These are phyloP conservation scores for Xylaria sp. DNA, from an alignment of 2,329 filamentous ascomycete species.

Conservation along the genomic window DNA sequence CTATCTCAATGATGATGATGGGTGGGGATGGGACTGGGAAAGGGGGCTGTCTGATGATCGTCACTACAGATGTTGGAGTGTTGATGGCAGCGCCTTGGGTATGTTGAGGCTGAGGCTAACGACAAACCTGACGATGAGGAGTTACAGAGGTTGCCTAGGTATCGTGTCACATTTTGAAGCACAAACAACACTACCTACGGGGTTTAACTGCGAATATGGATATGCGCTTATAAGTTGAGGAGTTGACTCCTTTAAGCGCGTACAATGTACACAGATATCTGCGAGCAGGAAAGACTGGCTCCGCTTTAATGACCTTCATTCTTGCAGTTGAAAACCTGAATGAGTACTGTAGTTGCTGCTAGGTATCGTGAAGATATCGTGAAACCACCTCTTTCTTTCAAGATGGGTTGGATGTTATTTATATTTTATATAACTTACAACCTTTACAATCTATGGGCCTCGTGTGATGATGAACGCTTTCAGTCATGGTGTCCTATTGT, in stretches of 20 bases:
- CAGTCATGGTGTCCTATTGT: not conserved
- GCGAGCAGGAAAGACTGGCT: not conserved
- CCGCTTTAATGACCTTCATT: not conserved
- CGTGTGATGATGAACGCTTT: conserved; percentile 4
- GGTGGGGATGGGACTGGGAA: not conserved
- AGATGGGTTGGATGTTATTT: not conserved
- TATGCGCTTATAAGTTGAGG: conserved; percentile 19
- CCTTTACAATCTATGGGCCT: not conserved
- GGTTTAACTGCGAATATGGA: conserved; percentile 7
- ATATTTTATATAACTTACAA: not conserved
- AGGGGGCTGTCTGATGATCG: conserved; percentile 16
- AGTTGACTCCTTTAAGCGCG: conserved; percentile 7
- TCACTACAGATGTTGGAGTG: conserved; percentile 11
- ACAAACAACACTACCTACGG: conserved; percentile 4
- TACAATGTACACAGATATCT: not conserved
- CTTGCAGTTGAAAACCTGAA: not conserved
- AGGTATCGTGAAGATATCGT: not conserved
- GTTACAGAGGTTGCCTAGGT: not conserved
- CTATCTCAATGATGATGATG: conserved; percentile 15
- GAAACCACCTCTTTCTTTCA: not conserved
- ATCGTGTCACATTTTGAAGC: conserved; percentile 15
- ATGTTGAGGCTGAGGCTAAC: conserved; percentile 22
- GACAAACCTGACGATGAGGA: not conserved
- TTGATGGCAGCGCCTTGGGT: conserved; percentile 16
- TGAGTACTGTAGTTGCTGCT: not conserved